phyloP scores from a whole-genome alignment of 257 asterid species.

The Nicotiana noctiflora region DNA sequence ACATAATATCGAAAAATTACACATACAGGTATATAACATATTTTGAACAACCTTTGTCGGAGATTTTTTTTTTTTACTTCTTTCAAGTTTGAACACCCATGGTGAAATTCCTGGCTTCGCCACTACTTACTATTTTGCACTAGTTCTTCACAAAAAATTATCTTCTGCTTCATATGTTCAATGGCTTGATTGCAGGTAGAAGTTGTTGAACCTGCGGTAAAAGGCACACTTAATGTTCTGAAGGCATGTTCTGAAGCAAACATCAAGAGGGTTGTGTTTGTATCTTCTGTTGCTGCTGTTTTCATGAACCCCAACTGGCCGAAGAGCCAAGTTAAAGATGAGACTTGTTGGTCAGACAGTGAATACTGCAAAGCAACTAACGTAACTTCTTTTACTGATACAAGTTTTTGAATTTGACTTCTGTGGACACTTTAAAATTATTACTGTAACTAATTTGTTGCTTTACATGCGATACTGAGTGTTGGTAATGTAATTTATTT shows the following conservation, averaged over 20 bases:
- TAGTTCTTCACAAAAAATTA: not conserved
- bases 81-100: no score
- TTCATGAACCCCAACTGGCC: conserved; percentile 56
- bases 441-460: no score
- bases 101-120: no score
- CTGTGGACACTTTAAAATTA: not conserved
- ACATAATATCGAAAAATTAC: no score
- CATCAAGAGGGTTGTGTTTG: conserved; percentile 49
- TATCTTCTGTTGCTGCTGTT: conserved; percentile 66
- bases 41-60: no score
- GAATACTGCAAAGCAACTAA: conserved; percentile 66
- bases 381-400: conserved; percentile 20
- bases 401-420: not conserved
- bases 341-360: conserved; percentile 77
- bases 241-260: conserved; percentile 66
- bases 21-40: no score
- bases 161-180: not conserved
- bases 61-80: no score
- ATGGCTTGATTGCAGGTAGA: conserved; percentile 50
- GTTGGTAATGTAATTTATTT: not conserved
- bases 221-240: conserved; percentile 69
- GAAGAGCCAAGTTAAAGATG: conserved; percentile 43
- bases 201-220: conserved; percentile 64
- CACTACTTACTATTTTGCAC: not conserved
- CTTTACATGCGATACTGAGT: not conserved